phyloP scores from a whole-genome alignment of 2,329 filamentous ascomycete genomes.

The Keithomyces neogunnii region DNA sequence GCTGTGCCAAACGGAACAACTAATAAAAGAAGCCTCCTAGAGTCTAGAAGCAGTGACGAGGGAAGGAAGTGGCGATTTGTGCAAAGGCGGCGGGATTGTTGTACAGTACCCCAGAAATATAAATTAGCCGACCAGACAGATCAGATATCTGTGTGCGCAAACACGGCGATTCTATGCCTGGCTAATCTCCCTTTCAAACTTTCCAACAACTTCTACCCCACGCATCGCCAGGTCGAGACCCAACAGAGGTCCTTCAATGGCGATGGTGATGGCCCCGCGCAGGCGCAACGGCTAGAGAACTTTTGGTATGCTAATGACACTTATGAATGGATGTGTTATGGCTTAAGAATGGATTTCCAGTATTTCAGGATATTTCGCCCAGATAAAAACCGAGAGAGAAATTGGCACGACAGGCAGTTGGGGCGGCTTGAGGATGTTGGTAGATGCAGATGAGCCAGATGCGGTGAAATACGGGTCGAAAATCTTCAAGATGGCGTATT shows the following conservation, averaged over 20 bases:
- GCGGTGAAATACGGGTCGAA: no score
- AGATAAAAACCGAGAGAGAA: neutral
- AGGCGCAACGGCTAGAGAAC: neutral
- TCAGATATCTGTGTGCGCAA: neutral
- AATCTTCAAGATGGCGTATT: neutral
- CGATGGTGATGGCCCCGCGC: neutral
- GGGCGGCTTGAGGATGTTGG: neutral
- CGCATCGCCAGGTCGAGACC: constrained; percentile 4
- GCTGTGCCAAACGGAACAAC: neutral
- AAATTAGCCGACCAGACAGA: neutral
- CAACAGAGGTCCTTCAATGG: neutral
- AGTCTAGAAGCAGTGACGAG: no score
- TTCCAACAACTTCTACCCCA: neutral
- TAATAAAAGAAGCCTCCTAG: no score
- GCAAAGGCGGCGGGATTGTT: neutral
- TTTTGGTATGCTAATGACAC: neutral
- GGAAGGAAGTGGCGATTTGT: no score
- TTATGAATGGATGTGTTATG: neutral
- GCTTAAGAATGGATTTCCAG: neutral
- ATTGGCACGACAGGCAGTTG: neutral
- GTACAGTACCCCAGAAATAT: neutral
- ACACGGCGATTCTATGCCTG: neutral
- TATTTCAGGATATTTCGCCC: neutral
- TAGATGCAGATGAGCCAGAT: neutral
- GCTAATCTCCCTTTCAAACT: neutral